A percentile compares a stretch with the other conserved stretches of the same genome.
Conservation (phyloP, 2,329 filamentous ascomycete species). For the Helicocarpus griseus region DNA sequence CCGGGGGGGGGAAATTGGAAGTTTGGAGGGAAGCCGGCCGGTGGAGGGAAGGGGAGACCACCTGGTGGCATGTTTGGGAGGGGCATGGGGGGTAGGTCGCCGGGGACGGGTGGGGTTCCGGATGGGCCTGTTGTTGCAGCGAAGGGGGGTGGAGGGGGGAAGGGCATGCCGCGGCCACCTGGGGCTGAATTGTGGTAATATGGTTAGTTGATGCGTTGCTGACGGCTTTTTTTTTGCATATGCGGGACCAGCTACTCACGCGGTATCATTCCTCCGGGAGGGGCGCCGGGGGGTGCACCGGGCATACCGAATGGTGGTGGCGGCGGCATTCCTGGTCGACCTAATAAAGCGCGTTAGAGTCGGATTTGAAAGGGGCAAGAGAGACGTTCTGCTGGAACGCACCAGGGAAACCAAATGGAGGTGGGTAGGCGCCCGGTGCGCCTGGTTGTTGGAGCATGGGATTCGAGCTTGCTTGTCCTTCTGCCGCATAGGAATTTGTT, state of each 20-base stretch:
- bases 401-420: slow-evolving; percentile 56
- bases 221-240: background rate
- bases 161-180: slow-evolving; percentile 43
- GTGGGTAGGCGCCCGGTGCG: slow-evolving; percentile 36
- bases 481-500: slow-evolving; percentile 87
- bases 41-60: slow-evolving; percentile 34
- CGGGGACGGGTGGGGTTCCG: slow-evolving; percentile 28
- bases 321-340: slow-evolving; percentile 32
- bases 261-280: slow-evolving; percentile 35
- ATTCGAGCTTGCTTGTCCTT: slow-evolving; percentile 78
- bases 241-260: slow-evolving; percentile 38
- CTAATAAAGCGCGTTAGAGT: slow-evolving; percentile 15
- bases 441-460: slow-evolving; percentile 66
- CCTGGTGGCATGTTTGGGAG: slow-evolving; percentile 32
- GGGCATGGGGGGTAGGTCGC: slow-evolving; percentile 23
- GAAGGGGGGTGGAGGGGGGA: slow-evolving; percentile 43
- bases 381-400: slow-evolving; percentile 10
- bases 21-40: slow-evolving; percentile 38
- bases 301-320: slow-evolving; percentile 52
- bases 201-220: slow-evolving; percentile 7
- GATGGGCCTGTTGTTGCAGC: slow-evolving; percentile 19
- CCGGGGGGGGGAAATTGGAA: slow-evolving; percentile 39
- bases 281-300: slow-evolving; percentile 29
- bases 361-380: background rate
- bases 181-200: slow-evolving; percentile 34